A percentile compares a stretch with the other conserved stretches of the same genome.
Conservation (phyloP, 2,329 filamentous ascomycete species). For the Camillea tinctor region DNA sequence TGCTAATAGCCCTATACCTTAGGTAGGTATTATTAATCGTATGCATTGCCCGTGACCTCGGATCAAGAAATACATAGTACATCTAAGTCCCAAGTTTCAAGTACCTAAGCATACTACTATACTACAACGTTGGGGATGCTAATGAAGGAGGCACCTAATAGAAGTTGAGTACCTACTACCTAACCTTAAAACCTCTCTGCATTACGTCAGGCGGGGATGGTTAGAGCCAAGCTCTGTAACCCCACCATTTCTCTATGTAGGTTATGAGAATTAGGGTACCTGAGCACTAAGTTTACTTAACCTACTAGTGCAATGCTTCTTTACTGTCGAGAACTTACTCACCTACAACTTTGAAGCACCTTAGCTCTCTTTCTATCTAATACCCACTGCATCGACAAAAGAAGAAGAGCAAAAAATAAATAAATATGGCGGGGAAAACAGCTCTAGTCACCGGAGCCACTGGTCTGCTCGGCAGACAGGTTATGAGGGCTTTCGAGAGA, state of each 20-base stretch:
- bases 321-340: too few relatives aligned
- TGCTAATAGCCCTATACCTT: too few relatives aligned
- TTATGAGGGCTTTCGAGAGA: conserved; percentile 67
- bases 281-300: too few relatives aligned
- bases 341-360: background rate
- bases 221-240: background rate
- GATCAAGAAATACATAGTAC: too few relatives aligned
- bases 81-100: too few relatives aligned
- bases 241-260: background rate
- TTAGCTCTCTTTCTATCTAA: background rate
- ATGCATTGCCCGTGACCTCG: too few relatives aligned
- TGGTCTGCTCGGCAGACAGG: conserved; percentile 78
- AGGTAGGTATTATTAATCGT: too few relatives aligned
- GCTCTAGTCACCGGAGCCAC: conserved; percentile 82
- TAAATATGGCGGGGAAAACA: conserved; percentile 46
- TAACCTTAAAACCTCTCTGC: background rate
- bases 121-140: too few relatives aligned
- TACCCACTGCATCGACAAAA: background rate
- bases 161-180: background rate
- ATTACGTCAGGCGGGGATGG: background rate
- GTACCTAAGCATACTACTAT: too few relatives aligned
- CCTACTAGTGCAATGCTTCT: too few relatives aligned
- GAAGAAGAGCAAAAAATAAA: background rate
- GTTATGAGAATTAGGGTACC: too few relatives aligned
- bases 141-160: background rate